Evolutionary conservation across 208 protist genomes (phyloP).

Genomic region (Acanthamoeba castellanii): DNA sequence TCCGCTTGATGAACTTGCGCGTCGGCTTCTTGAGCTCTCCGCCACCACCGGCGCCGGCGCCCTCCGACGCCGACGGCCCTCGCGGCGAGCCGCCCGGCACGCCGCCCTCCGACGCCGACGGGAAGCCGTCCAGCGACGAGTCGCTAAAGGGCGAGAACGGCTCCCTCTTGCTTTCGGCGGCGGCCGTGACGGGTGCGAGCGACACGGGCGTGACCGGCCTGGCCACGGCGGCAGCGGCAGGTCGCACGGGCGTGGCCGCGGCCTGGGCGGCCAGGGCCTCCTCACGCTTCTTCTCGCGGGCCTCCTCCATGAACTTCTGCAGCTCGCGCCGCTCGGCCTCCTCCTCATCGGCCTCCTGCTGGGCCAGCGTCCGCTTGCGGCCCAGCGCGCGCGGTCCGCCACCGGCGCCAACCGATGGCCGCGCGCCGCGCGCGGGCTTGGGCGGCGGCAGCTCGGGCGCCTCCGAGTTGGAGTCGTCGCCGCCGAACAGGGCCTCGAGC

Average conservation of each 20-base stretch:
- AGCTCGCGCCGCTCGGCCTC: conserved; percentile 63
- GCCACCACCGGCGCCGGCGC: background rate
- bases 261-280: background rate
- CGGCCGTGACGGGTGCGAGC: background rate
- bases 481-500: conserved; percentile 35
- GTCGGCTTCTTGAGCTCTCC: conserved; percentile 11
- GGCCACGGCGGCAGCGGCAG: background rate
- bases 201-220: background rate
- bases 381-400: background rate
- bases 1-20: conserved; percentile 72
- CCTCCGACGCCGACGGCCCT: background rate
- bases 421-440: background rate
- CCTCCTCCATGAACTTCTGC: conserved; percentile 73
- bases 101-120: too few species aligned
- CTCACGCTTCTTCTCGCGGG: conserved; percentile 52
- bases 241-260: background rate
- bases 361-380: conserved; percentile 4
- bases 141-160: conserved; percentile 1
- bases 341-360: conserved; percentile 58
- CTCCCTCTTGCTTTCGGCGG: background rate
- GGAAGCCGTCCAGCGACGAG: background rate
- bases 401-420: background rate
- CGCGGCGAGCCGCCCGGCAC: background rate
- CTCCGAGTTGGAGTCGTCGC: conserved; percentile 5
- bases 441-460: background rate